Percentiles rank a stretch among this genome's conserved stretches.
These are phyloP conservation scores for Diaporthe eres DNA, from an alignment of 2,329 filamentous ascomycete genomes.

Conservation along the genomic window DNA sequence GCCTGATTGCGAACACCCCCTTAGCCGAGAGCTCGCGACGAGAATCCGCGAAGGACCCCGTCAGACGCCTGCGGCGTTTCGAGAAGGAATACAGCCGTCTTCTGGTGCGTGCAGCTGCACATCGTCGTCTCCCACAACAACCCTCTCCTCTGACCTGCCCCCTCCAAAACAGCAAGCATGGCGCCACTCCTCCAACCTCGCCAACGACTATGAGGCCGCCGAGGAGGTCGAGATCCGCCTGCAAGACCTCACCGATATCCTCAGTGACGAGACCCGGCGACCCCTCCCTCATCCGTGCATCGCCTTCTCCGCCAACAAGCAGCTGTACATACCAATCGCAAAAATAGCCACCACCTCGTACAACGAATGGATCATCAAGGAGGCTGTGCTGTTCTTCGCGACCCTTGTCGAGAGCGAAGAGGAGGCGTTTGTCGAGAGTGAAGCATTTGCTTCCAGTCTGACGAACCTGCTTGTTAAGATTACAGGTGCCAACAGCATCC, in stretches of 20 bases:
- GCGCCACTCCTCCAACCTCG: conserved; percentile 73
- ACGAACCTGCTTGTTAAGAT: conserved; percentile 89
- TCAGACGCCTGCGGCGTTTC: conserved; percentile 75
- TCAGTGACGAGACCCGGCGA: conserved; percentile 90
- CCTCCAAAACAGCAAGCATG: conserved; percentile 64
- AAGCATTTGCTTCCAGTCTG: conserved; percentile 86
- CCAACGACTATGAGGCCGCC: conserved; percentile 72
- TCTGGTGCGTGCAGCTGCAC: conserved; percentile 60
- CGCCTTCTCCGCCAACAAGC: conserved; percentile 85
- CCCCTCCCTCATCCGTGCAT: conserved; percentile 94
- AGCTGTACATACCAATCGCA: conserved; percentile 90
- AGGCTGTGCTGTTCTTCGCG: conserved; percentile 88
- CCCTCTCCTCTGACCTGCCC: conserved; percentile 39
- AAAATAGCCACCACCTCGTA: conserved; percentile 90
- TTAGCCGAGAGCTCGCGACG: conserved; percentile 70
- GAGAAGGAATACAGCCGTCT: conserved; percentile 76
- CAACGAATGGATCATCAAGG: conserved; percentile 87
- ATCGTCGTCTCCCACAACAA: background rate
- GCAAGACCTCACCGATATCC: conserved; percentile 77
- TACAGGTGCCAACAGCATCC: conserved; percentile 79
- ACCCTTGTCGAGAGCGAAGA: conserved; percentile 96
- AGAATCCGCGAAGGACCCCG: conserved; percentile 73
- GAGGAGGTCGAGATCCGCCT: conserved; percentile 74
- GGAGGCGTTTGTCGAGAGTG: conserved; percentile 91
- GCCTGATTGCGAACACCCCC: conserved; percentile 74